phyloP scores from a whole-genome alignment of 768 basidiomycete genomes.

The Mycena amicta region DNA sequence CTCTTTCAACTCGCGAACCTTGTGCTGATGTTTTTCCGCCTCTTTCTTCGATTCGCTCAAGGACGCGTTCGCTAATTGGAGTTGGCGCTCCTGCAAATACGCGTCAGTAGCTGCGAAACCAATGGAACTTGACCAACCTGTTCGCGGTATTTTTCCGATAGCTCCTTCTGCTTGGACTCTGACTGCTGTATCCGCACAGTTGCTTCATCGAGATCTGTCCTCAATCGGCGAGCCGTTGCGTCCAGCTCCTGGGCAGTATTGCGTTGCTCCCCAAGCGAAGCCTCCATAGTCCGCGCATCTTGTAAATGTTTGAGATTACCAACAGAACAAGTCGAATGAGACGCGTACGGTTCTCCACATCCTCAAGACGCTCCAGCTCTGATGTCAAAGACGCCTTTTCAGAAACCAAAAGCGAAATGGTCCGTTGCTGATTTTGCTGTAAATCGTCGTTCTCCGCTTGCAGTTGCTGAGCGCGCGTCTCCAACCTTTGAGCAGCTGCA shows the following conservation, averaged over 20 bases:
- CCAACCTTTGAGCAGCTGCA: constrained; percentile 30
- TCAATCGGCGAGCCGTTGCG: constrained; percentile 44
- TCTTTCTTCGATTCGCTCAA: constrained; percentile 55
- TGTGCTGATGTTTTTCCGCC: constrained; percentile 55
- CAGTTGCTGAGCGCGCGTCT: constrained; percentile 33
- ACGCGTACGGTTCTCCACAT: constrained; percentile 61
- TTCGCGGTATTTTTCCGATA: constrained; percentile 55
- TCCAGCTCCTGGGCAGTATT: constrained; percentile 41
- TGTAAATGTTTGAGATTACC: constrained; percentile 8
- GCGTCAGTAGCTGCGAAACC: constrained; percentile 21
- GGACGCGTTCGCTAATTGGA: constrained; percentile 62
- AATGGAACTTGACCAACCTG: constrained; percentile 81
- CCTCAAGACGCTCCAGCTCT: constrained; percentile 61
- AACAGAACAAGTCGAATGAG: background rate
- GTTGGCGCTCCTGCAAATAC: constrained; percentile 66
- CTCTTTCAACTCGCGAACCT: constrained; percentile 74
- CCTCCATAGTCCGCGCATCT: constrained; percentile 51
- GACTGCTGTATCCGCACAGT: constrained; percentile 43
- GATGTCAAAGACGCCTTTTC: constrained; percentile 65
- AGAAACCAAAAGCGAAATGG: constrained; percentile 74
- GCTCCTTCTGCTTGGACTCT: constrained; percentile 54
- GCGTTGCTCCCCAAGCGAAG: constrained; percentile 45
- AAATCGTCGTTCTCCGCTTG: constrained; percentile 36
- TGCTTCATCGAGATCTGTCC: constrained; percentile 40
- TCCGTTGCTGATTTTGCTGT: constrained; percentile 65